A percentile compares a stretch with the other conserved stretches of the same genome.
Evolutionary conservation across 306 rosid species (phyloP).

Genomic region (Lathyrus sativus): DNA sequence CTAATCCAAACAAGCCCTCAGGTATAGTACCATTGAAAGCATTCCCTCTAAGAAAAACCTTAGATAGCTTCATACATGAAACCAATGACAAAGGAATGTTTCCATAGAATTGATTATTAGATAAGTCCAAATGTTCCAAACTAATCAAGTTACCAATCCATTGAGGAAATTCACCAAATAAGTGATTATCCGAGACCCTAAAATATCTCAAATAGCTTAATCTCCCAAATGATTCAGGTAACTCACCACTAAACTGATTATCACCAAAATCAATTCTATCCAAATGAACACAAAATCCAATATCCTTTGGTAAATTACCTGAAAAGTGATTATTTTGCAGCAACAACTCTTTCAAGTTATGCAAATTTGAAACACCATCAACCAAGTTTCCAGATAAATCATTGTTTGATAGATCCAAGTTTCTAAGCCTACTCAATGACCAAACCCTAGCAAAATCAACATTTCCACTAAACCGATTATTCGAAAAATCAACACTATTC

Average conservation of each 20-base stretch:
- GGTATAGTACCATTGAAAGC: constrained; percentile 69
- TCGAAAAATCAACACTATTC: constrained; percentile 68
- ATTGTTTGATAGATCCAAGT: constrained; percentile 77
- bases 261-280: constrained; percentile 57
- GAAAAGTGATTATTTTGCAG: constrained; percentile 66
- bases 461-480: constrained; percentile 58
- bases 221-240: constrained; percentile 56
- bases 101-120: constrained; percentile 66
- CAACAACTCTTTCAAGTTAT: constrained; percentile 63
- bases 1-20: constrained; percentile 72
- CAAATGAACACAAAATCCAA: constrained; percentile 74
- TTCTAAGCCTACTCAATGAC: constrained; percentile 64
- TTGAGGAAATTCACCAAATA: constrained; percentile 54
- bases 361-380: constrained; percentile 65
- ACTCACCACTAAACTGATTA: constrained; percentile 56
- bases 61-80: constrained; percentile 52
- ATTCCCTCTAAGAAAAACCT: constrained; percentile 57
- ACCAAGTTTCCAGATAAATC: constrained; percentile 60
- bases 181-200: constrained; percentile 52
- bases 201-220: constrained; percentile 52
- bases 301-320: constrained; percentile 67
- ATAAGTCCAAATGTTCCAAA: constrained; percentile 61
- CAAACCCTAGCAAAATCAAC: constrained; percentile 63
- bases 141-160: constrained; percentile 74
- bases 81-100: constrained; percentile 60